Evolutionary conservation across 2,329 filamentous ascomycete species (phyloP).

Genomic region (Pestalotiopsis sp.): DNA sequence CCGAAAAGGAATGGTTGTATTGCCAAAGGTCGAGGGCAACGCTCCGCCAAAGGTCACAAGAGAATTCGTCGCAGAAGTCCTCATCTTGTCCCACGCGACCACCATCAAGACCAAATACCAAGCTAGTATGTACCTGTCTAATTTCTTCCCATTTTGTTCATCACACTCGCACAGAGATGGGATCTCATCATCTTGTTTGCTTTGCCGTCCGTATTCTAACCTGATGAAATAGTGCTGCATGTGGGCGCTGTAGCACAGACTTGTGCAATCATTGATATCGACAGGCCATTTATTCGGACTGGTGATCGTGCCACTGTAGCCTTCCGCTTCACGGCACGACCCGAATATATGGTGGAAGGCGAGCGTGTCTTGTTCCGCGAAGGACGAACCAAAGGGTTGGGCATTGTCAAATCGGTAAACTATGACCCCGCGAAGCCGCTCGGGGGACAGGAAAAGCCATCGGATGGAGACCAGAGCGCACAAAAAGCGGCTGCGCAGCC

Average conservation of each 20-base stretch:
- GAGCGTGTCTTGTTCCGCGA: slow-evolving; percentile 92
- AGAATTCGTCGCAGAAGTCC: slow-evolving; percentile 82
- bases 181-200: not conserved
- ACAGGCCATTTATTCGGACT: slow-evolving; percentile 91
- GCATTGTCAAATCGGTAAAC: slow-evolving; percentile 88
- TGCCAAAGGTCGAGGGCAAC: slow-evolving; percentile 78
- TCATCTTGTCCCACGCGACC: slow-evolving; percentile 93
- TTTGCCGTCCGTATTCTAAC: not conserved
- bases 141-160: not conserved
- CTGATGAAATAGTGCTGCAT: slow-evolving; percentile 66
- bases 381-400: slow-evolving; percentile 90
- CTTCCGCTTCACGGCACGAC: slow-evolving; percentile 91
- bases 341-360: slow-evolving; percentile 87
- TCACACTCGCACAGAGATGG: not conserved
- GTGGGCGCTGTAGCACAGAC: slow-evolving; percentile 95
- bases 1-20: slow-evolving; percentile 95
- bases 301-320: slow-evolving; percentile 93
- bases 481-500: not conserved
- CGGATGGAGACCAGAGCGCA: not conserved
- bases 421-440: slow-evolving; percentile 71
- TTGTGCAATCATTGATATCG: slow-evolving; percentile 95
- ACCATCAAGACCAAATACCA: slow-evolving; percentile 98
- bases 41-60: slow-evolving; percentile 70
- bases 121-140: slow-evolving; percentile 55
- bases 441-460: slow-evolving; percentile 13